Conservation (phyloP, 805 yeast genomes). For the Candida yuanshanica region DNA sequence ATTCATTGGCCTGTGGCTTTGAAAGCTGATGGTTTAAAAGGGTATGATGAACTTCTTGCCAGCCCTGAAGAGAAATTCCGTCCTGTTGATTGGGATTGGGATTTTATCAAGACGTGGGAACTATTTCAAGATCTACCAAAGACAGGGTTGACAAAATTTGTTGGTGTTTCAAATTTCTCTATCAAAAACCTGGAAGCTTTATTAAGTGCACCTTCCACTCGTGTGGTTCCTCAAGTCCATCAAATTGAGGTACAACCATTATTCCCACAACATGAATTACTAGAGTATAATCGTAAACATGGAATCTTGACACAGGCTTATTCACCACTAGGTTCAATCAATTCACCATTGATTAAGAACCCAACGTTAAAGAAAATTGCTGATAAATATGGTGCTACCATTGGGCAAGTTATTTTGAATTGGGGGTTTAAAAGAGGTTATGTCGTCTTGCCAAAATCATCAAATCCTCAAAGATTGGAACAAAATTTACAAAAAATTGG, state of each 20-base stretch:
- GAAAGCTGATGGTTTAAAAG: constrained; percentile 34
- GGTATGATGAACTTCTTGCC: constrained; percentile 6
- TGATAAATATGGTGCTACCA: constrained; percentile 30
- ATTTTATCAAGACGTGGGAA: constrained; percentile 21
- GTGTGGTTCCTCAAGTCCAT: not conserved
- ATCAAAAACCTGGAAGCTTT: not conserved
- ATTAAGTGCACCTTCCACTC: not conserved
- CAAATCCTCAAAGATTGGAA: constrained; percentile 35
- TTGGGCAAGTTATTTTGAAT: constrained; percentile 47
- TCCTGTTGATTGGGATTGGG: constrained; percentile 47
- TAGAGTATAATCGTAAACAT: not conserved
- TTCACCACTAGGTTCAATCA: constrained; percentile 1
- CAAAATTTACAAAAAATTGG: constrained; percentile 26
- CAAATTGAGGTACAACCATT: constrained; percentile 3
- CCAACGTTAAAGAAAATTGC: constrained; percentile 38
- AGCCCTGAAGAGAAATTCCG: constrained; percentile 38
- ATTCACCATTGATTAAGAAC: constrained; percentile 19
- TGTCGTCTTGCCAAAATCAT: constrained; percentile 41
- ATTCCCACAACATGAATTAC: constrained; percentile 1
- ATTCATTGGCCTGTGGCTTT: constrained; percentile 79
- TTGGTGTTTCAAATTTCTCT: constrained; percentile 9
- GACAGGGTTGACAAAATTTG: constrained; percentile 9
- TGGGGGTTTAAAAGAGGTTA: constrained; percentile 55
- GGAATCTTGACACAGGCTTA: constrained; percentile 1
- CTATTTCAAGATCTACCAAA: constrained; percentile 12